These are phyloP conservation scores for Arthrocladium fulminans DNA, from an alignment of 2,329 filamentous ascomycete genomes.

Conservation along the genomic window DNA sequence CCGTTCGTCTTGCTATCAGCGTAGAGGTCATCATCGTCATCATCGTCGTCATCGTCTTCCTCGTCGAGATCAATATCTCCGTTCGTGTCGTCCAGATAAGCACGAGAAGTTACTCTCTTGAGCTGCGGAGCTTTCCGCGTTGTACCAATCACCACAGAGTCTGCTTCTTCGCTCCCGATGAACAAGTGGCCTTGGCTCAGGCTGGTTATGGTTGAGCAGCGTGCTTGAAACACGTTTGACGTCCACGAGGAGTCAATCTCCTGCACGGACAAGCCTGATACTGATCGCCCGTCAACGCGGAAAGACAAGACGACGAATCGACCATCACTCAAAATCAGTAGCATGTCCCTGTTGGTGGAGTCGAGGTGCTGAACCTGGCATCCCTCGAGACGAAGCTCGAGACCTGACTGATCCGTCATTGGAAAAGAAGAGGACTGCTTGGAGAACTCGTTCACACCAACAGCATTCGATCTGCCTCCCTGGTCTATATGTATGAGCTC, in stretches of 20 bases:
- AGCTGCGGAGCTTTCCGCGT: slow-evolving; percentile 49
- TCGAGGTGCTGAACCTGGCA: slow-evolving; percentile 70
- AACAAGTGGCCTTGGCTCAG: slow-evolving; percentile 66
- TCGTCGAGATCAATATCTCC: slow-evolving; percentile 46
- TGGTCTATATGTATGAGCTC: slow-evolving; percentile 94
- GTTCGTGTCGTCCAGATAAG: slow-evolving; percentile 37
- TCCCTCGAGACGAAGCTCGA: slow-evolving; percentile 71
- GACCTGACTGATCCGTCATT: slow-evolving; percentile 74
- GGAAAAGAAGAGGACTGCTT: slow-evolving; percentile 73
- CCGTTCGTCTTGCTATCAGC: slow-evolving; percentile 26
- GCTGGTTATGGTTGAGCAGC: slow-evolving; percentile 60
- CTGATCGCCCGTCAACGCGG: slow-evolving; percentile 78
- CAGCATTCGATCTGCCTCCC: slow-evolving; percentile 83
- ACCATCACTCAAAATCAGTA: slow-evolving; percentile 73
- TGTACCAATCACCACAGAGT: slow-evolving; percentile 77
- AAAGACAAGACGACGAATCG: slow-evolving; percentile 69
- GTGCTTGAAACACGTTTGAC: slow-evolving; percentile 51
- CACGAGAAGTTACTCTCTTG: slow-evolving; percentile 17
- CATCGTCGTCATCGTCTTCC: slow-evolving; percentile 42
- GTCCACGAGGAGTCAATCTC: slow-evolving; percentile 55
- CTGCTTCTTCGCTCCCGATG: slow-evolving; percentile 71
- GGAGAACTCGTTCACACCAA: slow-evolving; percentile 86
- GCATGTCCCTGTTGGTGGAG: slow-evolving; percentile 67
- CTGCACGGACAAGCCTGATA: slow-evolving; percentile 73
- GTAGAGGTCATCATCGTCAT: slow-evolving; percentile 47